Evolutionary conservation across 1,284 basidiomycete species (phyloP).

Genomic region (Kwoniella shivajii): DNA sequence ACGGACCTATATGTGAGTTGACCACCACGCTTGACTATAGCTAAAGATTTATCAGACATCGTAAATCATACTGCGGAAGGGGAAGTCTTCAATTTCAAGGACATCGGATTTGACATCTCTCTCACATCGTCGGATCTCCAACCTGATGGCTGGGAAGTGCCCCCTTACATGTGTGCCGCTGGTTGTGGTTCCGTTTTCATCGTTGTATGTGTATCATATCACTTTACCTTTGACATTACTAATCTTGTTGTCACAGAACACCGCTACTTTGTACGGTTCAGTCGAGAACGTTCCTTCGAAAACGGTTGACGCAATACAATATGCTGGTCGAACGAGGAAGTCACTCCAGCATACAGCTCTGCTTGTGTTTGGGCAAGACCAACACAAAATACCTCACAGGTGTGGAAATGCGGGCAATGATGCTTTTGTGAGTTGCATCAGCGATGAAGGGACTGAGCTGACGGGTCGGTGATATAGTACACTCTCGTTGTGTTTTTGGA

Average conservation of each 20-base stretch:
- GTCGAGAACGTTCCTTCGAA: slow-evolving; percentile 25
- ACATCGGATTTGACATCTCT: slow-evolving; percentile 12
- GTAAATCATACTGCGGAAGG: slow-evolving; percentile 34
- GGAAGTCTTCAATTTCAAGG: slow-evolving; percentile 18
- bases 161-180: slow-evolving; percentile 24
- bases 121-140: slow-evolving; percentile 16
- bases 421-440: slow-evolving; percentile 31
- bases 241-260: slow-evolving; percentile 27
- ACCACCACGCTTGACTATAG: neutral
- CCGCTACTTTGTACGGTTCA: slow-evolving; percentile 39
- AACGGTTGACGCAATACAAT: neutral
- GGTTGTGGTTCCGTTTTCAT: slow-evolving; percentile 31
- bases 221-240: neutral
- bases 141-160: slow-evolving; percentile 22
- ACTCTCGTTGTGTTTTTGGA: slow-evolving; percentile 29
- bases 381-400: slow-evolving; percentile 11
- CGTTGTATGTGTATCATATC: slow-evolving; percentile 28
- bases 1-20: slow-evolving; percentile 40
- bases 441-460: neutral
- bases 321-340: slow-evolving; percentile 14
- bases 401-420: slow-evolving; percentile 43
- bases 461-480: slow-evolving; percentile 19
- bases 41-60: slow-evolving; percentile 28
- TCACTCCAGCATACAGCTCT: slow-evolving; percentile 27
- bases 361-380: slow-evolving; percentile 28